phyloP scores from a whole-genome alignment of 208 protist species.

The Leishmania tropica region DNA sequence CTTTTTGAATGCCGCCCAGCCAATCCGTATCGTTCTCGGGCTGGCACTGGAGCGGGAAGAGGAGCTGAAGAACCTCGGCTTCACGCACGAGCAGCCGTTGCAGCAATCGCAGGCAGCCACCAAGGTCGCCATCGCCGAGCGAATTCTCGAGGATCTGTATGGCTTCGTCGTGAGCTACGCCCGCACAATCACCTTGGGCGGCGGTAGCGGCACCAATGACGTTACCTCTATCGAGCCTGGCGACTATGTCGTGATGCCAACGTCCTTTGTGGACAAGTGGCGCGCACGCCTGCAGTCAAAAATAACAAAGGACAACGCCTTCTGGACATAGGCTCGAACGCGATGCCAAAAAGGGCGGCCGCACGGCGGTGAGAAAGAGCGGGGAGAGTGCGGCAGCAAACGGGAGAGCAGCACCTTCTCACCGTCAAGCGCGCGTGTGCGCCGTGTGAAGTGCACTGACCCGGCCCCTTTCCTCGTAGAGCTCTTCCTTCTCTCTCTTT shows the following conservation, averaged over 20 bases:
- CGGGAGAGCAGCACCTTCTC: neutral
- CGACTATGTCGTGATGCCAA: conserved; percentile 72
- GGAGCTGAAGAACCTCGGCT: conserved; percentile 60
- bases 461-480: neutral
- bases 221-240: conserved; percentile 32
- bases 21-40: conserved; percentile 59
- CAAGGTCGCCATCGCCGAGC: conserved; percentile 62
- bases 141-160: conserved; percentile 75
- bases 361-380: neutral
- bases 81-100: conserved; percentile 43
- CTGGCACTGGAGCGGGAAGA: conserved; percentile 58
- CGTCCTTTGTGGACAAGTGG: conserved; percentile 78
- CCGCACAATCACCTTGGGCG: conserved; percentile 19
- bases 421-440: neutral
- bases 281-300: conserved; percentile 41
- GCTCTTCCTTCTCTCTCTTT: neutral
- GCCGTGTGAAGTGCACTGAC: neutral
- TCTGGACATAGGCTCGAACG: conserved; percentile 28
- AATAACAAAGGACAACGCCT: conserved; percentile 67
- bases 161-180: conserved; percentile 75
- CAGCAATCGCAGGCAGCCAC: conserved; percentile 58
- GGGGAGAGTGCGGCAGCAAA: neutral
- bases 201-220: neutral
- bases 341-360: neutral
- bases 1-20: conserved; percentile 32